phyloP scores from a whole-genome alignment of 441 rosid genomes.

The Populus hybrid region DNA sequence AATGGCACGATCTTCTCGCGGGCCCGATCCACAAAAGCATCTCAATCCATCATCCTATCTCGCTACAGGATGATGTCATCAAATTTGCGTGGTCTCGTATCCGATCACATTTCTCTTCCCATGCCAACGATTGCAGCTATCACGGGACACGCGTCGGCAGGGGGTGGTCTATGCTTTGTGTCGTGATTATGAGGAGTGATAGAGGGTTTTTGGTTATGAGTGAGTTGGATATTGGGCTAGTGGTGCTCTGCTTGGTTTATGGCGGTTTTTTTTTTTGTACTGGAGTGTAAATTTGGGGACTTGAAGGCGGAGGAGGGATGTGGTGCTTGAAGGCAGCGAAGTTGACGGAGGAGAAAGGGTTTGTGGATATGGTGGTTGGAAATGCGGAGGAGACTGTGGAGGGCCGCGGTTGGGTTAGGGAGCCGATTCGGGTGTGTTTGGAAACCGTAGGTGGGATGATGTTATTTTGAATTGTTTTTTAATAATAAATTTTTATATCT shows the following conservation, averaged over 20 bases:
- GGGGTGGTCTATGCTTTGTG: constrained; percentile 46
- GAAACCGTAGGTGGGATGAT: too few species aligned
- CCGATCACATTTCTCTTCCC: constrained; percentile 60
- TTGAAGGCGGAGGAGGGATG: constrained; percentile 37
- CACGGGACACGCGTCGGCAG: constrained; percentile 71
- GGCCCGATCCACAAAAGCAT: constrained; percentile 24
- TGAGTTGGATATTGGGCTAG: constrained; percentile 58
- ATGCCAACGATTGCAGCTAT: constrained; percentile 78
- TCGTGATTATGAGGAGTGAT: constrained; percentile 72
- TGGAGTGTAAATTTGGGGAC: constrained; percentile 37
- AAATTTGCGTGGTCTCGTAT: constrained; percentile 33
- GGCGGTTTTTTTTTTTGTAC: too few species aligned
- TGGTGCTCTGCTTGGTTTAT: too few species aligned
- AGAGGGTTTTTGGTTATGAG: constrained; percentile 71
- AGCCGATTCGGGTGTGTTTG: constrained; percentile 7
- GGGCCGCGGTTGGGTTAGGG: constrained; percentile 44
- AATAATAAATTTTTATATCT: too few species aligned
- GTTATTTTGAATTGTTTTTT: too few species aligned
- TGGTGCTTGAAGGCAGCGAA: constrained; percentile 50
- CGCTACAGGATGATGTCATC: constrained; percentile 36
- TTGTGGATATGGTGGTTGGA: constrained; percentile 37
- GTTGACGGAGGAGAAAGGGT: constrained; percentile 44
- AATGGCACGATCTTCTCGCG: constrained; percentile 65
- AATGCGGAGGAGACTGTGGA: constrained; percentile 43
- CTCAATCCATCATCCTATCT: constrained; percentile 8